phyloP scores from a whole-genome alignment of 768 basidiomycete species.

The Tephrocybe rancida region DNA sequence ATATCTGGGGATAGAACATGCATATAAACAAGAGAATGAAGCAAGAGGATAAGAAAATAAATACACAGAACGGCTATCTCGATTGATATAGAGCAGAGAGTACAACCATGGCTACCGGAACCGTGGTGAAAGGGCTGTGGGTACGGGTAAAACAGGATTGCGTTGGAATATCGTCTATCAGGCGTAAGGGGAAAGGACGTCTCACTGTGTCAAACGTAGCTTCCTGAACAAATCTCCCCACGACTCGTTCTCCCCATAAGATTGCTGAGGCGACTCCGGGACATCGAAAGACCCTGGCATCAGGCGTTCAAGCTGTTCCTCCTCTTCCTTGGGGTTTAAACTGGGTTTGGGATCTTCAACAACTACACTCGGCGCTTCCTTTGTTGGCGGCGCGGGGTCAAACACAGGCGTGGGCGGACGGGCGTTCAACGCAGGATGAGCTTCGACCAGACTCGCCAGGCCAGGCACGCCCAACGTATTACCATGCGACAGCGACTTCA shows the following conservation, averaged over 20 bases:
- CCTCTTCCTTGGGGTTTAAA: slow-evolving; percentile 7
- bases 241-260: slow-evolving; percentile 11
- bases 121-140: neutral
- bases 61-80: neutral
- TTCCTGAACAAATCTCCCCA: slow-evolving; percentile 35
- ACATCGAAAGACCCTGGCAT: slow-evolving; percentile 60
- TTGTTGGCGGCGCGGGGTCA: neutral
- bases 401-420: slow-evolving; percentile 6
- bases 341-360: slow-evolving; percentile 25
- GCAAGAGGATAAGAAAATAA: neutral
- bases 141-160: neutral
- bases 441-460: neutral
- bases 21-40: neutral
- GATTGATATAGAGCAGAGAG: neutral
- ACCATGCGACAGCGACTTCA: slow-evolving; percentile 20
- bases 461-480: slow-evolving; percentile 5
- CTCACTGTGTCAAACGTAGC: slow-evolving; percentile 27
- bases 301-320: slow-evolving; percentile 31
- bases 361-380: slow-evolving; percentile 1
- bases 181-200: slow-evolving; percentile 23
- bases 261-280: slow-evolving; percentile 14
- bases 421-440: neutral
- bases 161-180: neutral
- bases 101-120: neutral
- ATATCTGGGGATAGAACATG: too few relatives aligned